Evolutionary conservation across 208 protist species (phyloP).

Genomic region (Acanthamoeba sp.): DNA sequence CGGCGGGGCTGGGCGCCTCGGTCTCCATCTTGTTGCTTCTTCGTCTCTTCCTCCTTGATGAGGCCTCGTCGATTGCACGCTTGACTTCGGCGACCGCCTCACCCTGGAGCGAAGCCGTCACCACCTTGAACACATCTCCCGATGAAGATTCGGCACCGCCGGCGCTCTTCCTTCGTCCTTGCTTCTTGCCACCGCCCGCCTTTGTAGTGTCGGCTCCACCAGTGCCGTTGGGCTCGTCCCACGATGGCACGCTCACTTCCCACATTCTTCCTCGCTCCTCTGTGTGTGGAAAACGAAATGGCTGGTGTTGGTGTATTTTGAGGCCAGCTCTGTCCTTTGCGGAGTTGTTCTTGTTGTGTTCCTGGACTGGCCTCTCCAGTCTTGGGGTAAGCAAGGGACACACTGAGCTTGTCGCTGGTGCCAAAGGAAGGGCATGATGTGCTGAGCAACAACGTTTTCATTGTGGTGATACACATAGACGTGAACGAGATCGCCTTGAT

Average conservation of each 20-base stretch:
- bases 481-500: too few relatives aligned
- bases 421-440: too few relatives aligned
- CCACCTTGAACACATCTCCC: not conserved
- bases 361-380: too few relatives aligned
- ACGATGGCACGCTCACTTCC: conserved; percentile 31
- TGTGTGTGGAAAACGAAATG: too few relatives aligned
- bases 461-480: too few relatives aligned
- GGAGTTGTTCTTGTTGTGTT: too few relatives aligned
- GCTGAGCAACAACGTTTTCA: too few relatives aligned
- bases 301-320: too few relatives aligned
- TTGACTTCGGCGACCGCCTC: not conserved
- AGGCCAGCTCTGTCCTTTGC: too few relatives aligned
- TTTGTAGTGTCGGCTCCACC: not conserved
- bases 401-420: too few relatives aligned
- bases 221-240: not conserved
- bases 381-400: too few relatives aligned
- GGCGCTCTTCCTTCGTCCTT: not conserved
- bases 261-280: not conserved
- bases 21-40: not conserved
- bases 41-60: not conserved
- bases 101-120: not conserved
- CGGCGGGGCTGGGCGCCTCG: not conserved
- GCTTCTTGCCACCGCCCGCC: not conserved
- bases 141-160: not conserved
- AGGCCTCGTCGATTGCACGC: not conserved